These are phyloP conservation scores for Pachysandra terminalis DNA, from an alignment of 164 flowering plant genomes.

Conservation along the genomic window DNA sequence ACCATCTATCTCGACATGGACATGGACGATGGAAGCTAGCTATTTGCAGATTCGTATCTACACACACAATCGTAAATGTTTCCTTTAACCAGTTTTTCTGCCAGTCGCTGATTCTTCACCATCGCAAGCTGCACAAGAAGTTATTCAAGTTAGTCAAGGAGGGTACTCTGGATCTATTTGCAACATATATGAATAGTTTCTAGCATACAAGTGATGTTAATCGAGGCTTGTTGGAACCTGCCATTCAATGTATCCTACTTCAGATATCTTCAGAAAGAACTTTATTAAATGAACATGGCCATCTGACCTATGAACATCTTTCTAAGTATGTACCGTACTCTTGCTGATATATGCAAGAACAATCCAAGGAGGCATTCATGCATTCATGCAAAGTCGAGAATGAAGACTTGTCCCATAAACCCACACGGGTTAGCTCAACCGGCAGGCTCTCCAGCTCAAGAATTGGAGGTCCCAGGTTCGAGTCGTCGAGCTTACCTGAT, in stretches of 20 bases:
- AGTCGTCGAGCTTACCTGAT: too few relatives aligned
- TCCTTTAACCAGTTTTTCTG: constrained; percentile 84
- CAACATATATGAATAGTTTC: background rate
- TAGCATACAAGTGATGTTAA: background rate
- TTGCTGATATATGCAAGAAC: too few relatives aligned
- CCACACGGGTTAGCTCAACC: too few relatives aligned
- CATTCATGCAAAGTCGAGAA: too few relatives aligned
- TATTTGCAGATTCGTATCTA: constrained; percentile 66
- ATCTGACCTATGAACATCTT: background rate
- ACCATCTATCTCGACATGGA: too few relatives aligned
- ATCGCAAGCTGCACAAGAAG: constrained; percentile 81
- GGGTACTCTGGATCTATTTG: background rate
- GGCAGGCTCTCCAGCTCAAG: too few relatives aligned
- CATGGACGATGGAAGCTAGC: background rate
- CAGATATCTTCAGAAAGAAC: background rate
- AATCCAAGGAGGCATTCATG: too few relatives aligned
- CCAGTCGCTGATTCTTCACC: constrained; percentile 99
- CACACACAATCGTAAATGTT: constrained; percentile 93
- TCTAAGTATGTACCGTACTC: background rate
- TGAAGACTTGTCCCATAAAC: too few relatives aligned
- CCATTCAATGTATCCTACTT: background rate
- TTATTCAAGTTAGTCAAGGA: background rate
- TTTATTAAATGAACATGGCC: background rate
- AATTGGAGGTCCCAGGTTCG: too few relatives aligned
- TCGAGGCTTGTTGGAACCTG: background rate